These are phyloP conservation scores for Apostasia shenzhenica DNA, from an alignment of 106 monocot species.

Conservation along the genomic window DNA sequence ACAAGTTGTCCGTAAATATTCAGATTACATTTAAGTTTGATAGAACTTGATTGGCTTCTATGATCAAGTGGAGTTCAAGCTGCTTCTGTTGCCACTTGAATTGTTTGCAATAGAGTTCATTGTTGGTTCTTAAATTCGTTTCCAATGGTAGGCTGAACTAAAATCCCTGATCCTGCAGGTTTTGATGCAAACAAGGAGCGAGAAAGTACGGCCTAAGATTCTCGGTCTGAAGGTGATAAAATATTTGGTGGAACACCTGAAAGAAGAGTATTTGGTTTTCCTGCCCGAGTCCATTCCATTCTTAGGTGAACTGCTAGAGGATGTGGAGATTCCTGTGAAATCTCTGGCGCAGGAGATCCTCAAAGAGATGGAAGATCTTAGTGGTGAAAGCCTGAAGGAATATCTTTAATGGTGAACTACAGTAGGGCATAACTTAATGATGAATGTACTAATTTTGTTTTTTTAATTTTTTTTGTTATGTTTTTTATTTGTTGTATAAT, in stretches of 20 bases:
- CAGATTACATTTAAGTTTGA: too few relatives aligned
- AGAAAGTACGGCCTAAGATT: constrained; percentile 61
- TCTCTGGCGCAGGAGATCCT: constrained; percentile 68
- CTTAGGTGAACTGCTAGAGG: constrained; percentile 85
- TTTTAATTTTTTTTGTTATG: too few relatives aligned
- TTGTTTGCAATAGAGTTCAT: too few relatives aligned
- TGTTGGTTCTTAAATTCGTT: neutral
- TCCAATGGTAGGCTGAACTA: neutral
- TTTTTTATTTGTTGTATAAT: too few relatives aligned
- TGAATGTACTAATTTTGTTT: too few relatives aligned
- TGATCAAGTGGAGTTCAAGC: too few relatives aligned
- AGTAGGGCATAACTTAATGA: too few relatives aligned
- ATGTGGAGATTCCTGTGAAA: constrained; percentile 74
- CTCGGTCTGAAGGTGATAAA: constrained; percentile 64
- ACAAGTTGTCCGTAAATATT: too few relatives aligned
- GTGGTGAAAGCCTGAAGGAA: constrained; percentile 75
- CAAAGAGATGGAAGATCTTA: constrained; percentile 75
- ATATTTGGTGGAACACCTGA: constrained; percentile 73
- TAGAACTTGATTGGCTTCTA: too few relatives aligned
- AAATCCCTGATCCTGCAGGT: constrained; percentile 42
- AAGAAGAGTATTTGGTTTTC: constrained; percentile 79
- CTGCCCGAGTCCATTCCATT: constrained; percentile 88
- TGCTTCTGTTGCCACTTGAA: too few relatives aligned
- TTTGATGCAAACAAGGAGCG: constrained; percentile 85
- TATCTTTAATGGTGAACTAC: constrained; percentile 36